phyloP scores from a whole-genome alignment of 1,284 basidiomycete genomes.

The Singerocomus inundabilis region DNA sequence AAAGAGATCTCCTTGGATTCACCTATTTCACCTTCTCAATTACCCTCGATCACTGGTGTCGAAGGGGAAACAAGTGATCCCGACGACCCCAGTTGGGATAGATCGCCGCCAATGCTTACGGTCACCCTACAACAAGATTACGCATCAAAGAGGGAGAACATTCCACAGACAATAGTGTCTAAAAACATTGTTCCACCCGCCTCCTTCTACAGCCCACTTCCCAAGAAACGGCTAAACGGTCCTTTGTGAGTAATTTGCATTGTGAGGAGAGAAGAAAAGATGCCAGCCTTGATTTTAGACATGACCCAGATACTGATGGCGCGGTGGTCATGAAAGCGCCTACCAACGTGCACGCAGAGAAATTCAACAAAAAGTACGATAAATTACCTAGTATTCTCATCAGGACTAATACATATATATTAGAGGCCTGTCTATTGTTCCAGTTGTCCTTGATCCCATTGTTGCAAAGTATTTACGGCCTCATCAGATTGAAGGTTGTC shows the following conservation, averaged over 20 bases:
- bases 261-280: neutral
- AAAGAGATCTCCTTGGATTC: slow-evolving; percentile 64
- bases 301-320: slow-evolving; percentile 72
- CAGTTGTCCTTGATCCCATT: slow-evolving; percentile 94
- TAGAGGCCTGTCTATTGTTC: slow-evolving; percentile 63
- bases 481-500: slow-evolving; percentile 85
- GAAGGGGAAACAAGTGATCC: slow-evolving; percentile 28
- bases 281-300: slow-evolving; percentile 37
- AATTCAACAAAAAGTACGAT: slow-evolving; percentile 70
- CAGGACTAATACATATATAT: slow-evolving; percentile 10
- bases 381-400: neutral
- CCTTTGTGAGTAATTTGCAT: slow-evolving; percentile 49
- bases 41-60: slow-evolving; percentile 47
- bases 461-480: slow-evolving; percentile 76
- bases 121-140: slow-evolving; percentile 4
- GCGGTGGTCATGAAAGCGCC: slow-evolving; percentile 89
- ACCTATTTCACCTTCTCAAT: slow-evolving; percentile 44
- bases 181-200: slow-evolving; percentile 54
- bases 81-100: slow-evolving; percentile 11
- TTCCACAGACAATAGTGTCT: slow-evolving; percentile 6
- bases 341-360: slow-evolving; percentile 61
- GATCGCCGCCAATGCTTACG: neutral
- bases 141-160: slow-evolving; percentile 29
- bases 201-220: slow-evolving; percentile 54
- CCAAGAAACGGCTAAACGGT: slow-evolving; percentile 46